Evolutionary conservation across 345 rosid species (phyloP), one percentile per base, ranked within the genome.

Genomic region (Boechera stricta): DNA sequence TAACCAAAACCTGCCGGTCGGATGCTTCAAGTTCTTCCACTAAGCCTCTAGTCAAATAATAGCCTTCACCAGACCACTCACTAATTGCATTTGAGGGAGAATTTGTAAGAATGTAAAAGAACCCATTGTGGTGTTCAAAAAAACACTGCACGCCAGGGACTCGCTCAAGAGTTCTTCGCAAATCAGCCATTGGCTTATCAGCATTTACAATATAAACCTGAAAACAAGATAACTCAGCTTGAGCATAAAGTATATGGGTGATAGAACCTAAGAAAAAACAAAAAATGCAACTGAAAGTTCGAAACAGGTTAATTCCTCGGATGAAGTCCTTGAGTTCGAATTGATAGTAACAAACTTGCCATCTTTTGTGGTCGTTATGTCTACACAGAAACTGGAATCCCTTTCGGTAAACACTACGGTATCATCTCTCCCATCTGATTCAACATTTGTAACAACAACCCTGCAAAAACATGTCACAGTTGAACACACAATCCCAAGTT

Each of bases 321-420:
- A 94, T 75, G 97, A 94, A 74, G 92, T 87, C 86, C 98, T 90
- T 64, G 98, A 89, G 77, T 91, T 91, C 32, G 98, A 94, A 87
- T 94, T 94, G 81, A 94, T 87, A 64, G 98, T 89, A 41, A 91
- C 88, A 76, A 91, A 94, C 88, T 90, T 90, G 84, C 94, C 98
- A 78, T 94, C 98, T 90, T 94, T 94, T 10, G 98, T 94, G 69
- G 86, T 84, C 52, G 98, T 86, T 79, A 91, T 84, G 81, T 94
- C 98, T 71, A 94, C 94, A 81, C 94, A 91, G 75, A 85, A 91
- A 72, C 88, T 82, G 28, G 93, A 73, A 80, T 94, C 91, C 51
- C 36, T 84, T 83, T 94, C 96, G 1, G 80, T 75, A 71, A 80
- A 91, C 44, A 91, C 77, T 15, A 69, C 63, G 4, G 64, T 55